Percentiles rank a stretch among this genome's conserved stretches.
phyloP scores from a whole-genome alignment of 2,329 filamentous ascomycete species.

The Fusarium decemcellulare region DNA sequence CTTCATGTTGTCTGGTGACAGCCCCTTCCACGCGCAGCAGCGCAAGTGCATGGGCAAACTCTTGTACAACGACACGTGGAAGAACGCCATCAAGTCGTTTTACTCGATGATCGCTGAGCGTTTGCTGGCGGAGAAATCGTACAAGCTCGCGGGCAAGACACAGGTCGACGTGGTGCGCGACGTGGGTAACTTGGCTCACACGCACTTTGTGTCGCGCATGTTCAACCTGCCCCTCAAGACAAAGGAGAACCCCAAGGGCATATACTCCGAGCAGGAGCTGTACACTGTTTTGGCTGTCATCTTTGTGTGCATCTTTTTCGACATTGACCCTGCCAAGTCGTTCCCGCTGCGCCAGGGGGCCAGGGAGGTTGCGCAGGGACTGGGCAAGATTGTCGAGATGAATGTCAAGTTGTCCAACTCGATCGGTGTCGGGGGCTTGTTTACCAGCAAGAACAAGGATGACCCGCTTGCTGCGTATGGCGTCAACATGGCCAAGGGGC shows the following conservation, averaged over 20 bases:
- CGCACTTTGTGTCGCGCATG: constrained; percentile 72
- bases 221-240: constrained; percentile 80
- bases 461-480: constrained; percentile 75
- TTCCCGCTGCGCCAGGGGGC: constrained; percentile 74
- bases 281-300: constrained; percentile 76
- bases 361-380: constrained; percentile 68
- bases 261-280: constrained; percentile 68
- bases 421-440: constrained; percentile 58
- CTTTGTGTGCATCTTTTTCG: constrained; percentile 76
- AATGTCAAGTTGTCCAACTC: constrained; percentile 72
- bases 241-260: constrained; percentile 69
- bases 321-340: constrained; percentile 75
- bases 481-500: constrained; percentile 72
- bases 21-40: constrained; percentile 62
- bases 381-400: constrained; percentile 74
- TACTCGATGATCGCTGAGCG: constrained; percentile 74
- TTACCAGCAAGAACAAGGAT: constrained; percentile 65
- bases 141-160: constrained; percentile 65
- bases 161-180: constrained; percentile 82
- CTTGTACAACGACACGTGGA: constrained; percentile 74
- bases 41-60: constrained; percentile 68
- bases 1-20: constrained; percentile 70
- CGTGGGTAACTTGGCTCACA: constrained; percentile 76
- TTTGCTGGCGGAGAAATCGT: constrained; percentile 76
- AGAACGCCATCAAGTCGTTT: constrained; percentile 74